These are phyloP conservation scores for Tetracladium setigerum DNA, from an alignment of 495 filamentous ascomycete genomes.

Conservation along the genomic window DNA sequence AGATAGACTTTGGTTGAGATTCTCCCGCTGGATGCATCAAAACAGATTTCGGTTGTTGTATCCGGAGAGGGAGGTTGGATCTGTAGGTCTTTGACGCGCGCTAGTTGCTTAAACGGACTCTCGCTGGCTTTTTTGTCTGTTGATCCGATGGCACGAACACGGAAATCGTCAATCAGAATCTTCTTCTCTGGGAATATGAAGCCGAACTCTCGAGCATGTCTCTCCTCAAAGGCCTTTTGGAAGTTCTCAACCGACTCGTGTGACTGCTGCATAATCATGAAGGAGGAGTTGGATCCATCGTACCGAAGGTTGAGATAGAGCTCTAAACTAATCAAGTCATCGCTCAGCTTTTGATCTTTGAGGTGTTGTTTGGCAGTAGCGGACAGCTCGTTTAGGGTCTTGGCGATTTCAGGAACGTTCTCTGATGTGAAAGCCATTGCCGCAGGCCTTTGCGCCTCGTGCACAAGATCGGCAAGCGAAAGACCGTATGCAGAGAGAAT, in stretches of 20 bases:
- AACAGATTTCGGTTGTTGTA: not conserved
- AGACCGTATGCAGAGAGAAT: slow-evolving; percentile 47
- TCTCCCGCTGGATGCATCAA: too few species aligned
- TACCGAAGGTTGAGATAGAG: slow-evolving; percentile 48
- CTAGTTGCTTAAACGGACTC: too few species aligned
- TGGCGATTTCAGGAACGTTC: not conserved
- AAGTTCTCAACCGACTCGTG: slow-evolving; percentile 23
- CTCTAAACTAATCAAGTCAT: slow-evolving; percentile 37
- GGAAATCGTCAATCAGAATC: slow-evolving; percentile 45
- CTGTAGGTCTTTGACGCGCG: too few species aligned
- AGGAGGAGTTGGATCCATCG: slow-evolving; percentile 42
- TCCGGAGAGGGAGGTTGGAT: too few species aligned
- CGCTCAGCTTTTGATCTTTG: slow-evolving; percentile 19
- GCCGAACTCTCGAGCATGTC: slow-evolving; percentile 44
- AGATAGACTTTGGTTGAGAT: slow-evolving; percentile 15
- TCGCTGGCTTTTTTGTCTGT: slow-evolving; percentile 18
- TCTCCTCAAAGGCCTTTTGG: slow-evolving; percentile 30
- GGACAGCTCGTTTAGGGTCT: too few species aligned
- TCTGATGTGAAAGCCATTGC: slow-evolving; percentile 7
- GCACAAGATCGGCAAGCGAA: slow-evolving; percentile 45
- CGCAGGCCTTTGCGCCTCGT: slow-evolving; percentile 41
- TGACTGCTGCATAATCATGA: slow-evolving; percentile 48
- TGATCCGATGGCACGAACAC: slow-evolving; percentile 39
- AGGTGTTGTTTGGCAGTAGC: slow-evolving; percentile 27
- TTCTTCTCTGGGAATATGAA: slow-evolving; percentile 38